A percentile compares a stretch with the other conserved stretches of the same genome.
phyloP scores from a whole-genome alignment of 225 moss, liverwort and hornwort genomes.

The Bryum argenteum region DNA sequence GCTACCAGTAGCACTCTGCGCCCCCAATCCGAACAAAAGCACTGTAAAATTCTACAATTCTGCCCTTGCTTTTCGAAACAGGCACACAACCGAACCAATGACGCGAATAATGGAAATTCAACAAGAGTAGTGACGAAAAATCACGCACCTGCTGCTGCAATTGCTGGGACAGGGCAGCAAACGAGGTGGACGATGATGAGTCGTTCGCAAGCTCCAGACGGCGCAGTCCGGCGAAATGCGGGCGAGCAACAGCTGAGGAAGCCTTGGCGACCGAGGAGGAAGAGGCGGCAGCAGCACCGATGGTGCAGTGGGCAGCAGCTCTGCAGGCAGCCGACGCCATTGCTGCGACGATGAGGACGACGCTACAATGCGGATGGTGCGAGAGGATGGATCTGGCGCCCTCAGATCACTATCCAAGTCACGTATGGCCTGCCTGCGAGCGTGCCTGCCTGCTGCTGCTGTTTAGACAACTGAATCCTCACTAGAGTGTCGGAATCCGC shows the following conservation, averaged over 20 bases:
- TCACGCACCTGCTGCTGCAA: conserved; percentile 15
- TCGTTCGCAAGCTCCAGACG: conserved; percentile 21
- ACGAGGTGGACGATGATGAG: neutral
- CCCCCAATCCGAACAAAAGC: too few species aligned
- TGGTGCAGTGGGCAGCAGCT: conserved; percentile 10
- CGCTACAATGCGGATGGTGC: conserved; percentile 3
- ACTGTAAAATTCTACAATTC: neutral
- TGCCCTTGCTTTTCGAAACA: neutral
- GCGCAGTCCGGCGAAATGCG: conserved; percentile 36
- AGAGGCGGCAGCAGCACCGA: neutral
- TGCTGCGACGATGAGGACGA: neutral
- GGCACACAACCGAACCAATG: neutral
- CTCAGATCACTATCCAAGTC: conserved; percentile 17
- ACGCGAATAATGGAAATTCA: neutral
- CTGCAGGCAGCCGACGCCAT: conserved; percentile 36
- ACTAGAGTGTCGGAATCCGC: neutral
- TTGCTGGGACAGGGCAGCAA: conserved; percentile 23
- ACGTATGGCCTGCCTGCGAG: neutral
- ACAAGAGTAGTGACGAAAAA: neutral
- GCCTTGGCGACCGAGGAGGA: neutral
- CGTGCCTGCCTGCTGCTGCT: neutral
- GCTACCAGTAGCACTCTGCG: neutral
- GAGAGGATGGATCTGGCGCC: neutral
- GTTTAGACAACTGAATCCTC: too few species aligned
- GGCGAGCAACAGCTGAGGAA: conserved; percentile 5